phyloP scores from a whole-genome alignment of 169 alveolate species.

The Perkinsus olseni region DNA sequence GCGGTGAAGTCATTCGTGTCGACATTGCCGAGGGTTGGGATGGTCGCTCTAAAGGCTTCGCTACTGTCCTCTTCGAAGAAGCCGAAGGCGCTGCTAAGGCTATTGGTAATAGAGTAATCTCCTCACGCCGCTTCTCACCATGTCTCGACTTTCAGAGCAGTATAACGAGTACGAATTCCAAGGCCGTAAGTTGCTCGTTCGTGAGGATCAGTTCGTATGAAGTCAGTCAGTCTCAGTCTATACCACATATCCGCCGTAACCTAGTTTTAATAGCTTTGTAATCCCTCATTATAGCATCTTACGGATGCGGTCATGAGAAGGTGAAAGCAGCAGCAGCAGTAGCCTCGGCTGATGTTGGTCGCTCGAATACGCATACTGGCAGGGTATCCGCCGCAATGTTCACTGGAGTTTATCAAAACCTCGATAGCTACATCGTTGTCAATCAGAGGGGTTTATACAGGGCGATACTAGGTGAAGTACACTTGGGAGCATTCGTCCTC shows the following conservation, averaged over 20 bases:
- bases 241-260: background rate
- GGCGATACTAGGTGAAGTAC: background rate
- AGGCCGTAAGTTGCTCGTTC: background rate
- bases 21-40: constrained; percentile 28
- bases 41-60: constrained; percentile 38
- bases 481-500: too few species aligned
- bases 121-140: background rate
- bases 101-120: background rate
- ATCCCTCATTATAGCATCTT: background rate
- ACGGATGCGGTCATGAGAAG: background rate
- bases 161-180: background rate
- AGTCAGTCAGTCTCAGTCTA: background rate
- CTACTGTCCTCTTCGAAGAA: constrained; percentile 24
- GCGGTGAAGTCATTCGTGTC: constrained; percentile 35
- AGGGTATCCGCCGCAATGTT: too few species aligned
- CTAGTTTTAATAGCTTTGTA: background rate
- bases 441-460: background rate
- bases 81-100: constrained; percentile 31
- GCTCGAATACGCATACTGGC: too few species aligned
- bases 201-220: background rate
- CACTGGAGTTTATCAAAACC: too few species aligned
- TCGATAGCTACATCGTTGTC: background rate
- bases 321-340: too few species aligned
- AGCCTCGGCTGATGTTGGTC: too few species aligned
- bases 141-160: background rate